A percentile compares a stretch with the other conserved stretches of the same genome.
These are phyloP conservation scores for Thalassiosira mediterranea DNA, from an alignment of 352 stramenopile genomes.

Conservation along the genomic window DNA sequence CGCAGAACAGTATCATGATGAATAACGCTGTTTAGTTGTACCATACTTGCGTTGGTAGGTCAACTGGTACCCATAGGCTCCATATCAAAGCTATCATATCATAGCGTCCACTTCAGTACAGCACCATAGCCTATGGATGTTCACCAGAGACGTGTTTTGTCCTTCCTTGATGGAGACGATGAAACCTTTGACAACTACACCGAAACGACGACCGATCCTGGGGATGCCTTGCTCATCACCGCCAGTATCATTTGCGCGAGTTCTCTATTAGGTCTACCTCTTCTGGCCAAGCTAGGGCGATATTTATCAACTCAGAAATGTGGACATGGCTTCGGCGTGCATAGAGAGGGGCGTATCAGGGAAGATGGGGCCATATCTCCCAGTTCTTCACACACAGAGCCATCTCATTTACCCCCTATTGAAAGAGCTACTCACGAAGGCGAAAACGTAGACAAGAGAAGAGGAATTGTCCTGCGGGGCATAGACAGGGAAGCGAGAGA, in stretches of 20 bases:
- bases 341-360: background rate
- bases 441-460: conserved; percentile 10
- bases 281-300: conserved; percentile 21
- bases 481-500: conserved; percentile 12
- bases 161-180: conserved; percentile 27
- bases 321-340: background rate
- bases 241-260: conserved; percentile 25
- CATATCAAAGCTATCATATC: too few relatives aligned
- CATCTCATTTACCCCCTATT: conserved; percentile 9
- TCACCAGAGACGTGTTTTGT: too few relatives aligned
- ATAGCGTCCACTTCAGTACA: too few relatives aligned
- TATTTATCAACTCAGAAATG: conserved; percentile 5
- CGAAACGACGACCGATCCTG: conserved; percentile 46
- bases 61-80: too few relatives aligned
- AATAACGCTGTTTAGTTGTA: too few relatives aligned
- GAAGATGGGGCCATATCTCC: background rate
- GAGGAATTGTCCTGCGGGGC: background rate
- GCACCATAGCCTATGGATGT: too few relatives aligned
- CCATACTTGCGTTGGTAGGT: too few relatives aligned
- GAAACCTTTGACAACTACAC: conserved; percentile 49
- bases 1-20: too few relatives aligned
- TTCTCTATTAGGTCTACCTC: conserved; percentile 25
- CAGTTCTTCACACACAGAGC: background rate
- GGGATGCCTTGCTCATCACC: conserved; percentile 40
- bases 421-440: too few relatives aligned